phyloP scores from a whole-genome alignment of 139 green algal genomes.

The Auxenochlorella pyrenoidosa region DNA sequence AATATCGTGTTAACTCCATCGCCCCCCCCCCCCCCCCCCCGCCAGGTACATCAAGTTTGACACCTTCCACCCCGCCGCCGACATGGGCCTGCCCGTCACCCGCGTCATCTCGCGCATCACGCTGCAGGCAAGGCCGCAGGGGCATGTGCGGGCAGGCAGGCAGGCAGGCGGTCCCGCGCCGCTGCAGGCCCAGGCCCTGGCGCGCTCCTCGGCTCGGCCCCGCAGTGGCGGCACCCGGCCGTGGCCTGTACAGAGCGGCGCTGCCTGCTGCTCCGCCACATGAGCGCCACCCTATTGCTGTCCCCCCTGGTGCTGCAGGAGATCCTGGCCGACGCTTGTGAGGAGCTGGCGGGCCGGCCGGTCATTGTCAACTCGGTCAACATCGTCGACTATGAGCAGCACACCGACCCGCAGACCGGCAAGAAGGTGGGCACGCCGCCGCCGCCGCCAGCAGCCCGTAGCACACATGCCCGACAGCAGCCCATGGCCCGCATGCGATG shows the following conservation, averaged over 20 bases:
- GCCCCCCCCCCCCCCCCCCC: neutral
- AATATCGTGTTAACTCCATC: neutral
- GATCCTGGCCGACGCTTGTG: conserved; percentile 68
- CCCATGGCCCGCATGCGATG: too few species aligned
- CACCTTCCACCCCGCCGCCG: conserved; percentile 93
- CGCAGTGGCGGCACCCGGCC: too few species aligned
- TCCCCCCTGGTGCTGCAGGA: conserved; percentile 44
- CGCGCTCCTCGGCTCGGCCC: too few species aligned
- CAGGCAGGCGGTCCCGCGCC: too few species aligned
- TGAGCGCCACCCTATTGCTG: neutral
- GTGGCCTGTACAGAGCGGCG: too few species aligned
- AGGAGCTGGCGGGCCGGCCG: conserved; percentile 46
- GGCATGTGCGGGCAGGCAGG: too few species aligned
- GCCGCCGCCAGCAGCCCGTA: neutral
- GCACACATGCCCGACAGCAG: neutral
- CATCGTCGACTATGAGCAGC: conserved; percentile 66
- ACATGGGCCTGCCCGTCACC: conserved; percentile 92
- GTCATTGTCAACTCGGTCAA: conserved; percentile 75
- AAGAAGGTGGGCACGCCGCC: neutral
- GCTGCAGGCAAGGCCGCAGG: conserved; percentile 65
- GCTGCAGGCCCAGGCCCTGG: neutral
- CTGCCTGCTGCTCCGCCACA: too few species aligned
- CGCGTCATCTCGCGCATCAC: conserved; percentile 90
- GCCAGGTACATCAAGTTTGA: conserved; percentile 98
- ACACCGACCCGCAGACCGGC: conserved; percentile 14